phyloP scores from a whole-genome alignment of 225 moss, liverwort and hornwort genomes.

The Pseudoscleropodium purum region DNA sequence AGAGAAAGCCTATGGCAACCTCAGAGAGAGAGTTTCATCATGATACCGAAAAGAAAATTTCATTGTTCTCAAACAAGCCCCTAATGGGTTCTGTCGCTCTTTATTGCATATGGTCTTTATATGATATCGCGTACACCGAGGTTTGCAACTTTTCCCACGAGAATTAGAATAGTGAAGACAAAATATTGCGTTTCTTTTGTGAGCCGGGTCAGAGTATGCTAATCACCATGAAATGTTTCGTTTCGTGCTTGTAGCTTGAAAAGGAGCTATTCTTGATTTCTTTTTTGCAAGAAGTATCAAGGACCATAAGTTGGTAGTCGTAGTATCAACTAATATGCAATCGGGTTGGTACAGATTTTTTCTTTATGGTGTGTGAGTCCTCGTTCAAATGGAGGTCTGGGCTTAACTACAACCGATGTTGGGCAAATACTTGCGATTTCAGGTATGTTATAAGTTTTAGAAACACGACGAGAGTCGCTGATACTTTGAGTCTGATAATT shows the following conservation, averaged over 20 bases:
- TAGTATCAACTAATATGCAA: not conserved
- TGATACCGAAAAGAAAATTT: not conserved
- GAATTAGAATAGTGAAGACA: not conserved
- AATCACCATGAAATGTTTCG: not conserved
- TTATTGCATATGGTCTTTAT: slow-evolving; percentile 36
- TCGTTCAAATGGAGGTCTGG: slow-evolving; percentile 40
- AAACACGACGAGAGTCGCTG: not conserved
- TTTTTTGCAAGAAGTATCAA: not conserved
- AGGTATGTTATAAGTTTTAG: slow-evolving; percentile 11
- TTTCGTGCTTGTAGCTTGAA: not conserved
- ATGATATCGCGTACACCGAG: slow-evolving; percentile 35
- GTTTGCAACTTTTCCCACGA: slow-evolving; percentile 2
- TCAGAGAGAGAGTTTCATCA: not conserved
- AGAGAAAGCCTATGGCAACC: not conserved
- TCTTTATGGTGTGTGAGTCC: slow-evolving; percentile 71
- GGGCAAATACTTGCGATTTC: slow-evolving; percentile 57
- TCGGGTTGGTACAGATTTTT: slow-evolving; percentile 41
- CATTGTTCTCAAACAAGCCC: slow-evolving; percentile 30
- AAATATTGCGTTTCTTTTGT: not conserved
- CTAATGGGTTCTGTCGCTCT: slow-evolving; percentile 10
- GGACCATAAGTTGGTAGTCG: not conserved
- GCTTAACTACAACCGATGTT: slow-evolving; percentile 53
- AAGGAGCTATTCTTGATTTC: not conserved
- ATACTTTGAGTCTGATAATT: not conserved
- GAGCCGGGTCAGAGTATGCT: not conserved